phyloP scores from a whole-genome alignment of 2,329 filamentous ascomycete species.

The Helicocarpus griseus region DNA sequence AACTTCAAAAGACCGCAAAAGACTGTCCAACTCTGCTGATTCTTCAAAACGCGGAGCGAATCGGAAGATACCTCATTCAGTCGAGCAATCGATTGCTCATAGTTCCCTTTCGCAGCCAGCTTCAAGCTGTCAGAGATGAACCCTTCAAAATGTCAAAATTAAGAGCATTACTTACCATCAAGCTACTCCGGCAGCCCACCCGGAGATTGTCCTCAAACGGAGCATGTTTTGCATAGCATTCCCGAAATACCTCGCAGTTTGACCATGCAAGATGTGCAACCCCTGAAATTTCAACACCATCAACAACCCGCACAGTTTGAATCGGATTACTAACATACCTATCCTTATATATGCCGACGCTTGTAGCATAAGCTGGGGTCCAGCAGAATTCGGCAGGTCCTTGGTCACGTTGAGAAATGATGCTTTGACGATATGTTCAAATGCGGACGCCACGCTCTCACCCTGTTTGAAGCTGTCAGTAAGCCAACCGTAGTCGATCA shows the following conservation, averaged over 20 bases:
- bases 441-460: conserved; percentile 48
- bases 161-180: conserved; percentile 36
- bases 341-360: conserved; percentile 68
- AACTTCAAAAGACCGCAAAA: conserved; percentile 35
- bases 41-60: conserved; percentile 61
- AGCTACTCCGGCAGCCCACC: conserved; percentile 60
- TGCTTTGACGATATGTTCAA: conserved; percentile 73
- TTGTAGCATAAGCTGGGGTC: conserved; percentile 61
- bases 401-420: conserved; percentile 73
- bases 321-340: conserved; percentile 38
- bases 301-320: background rate
- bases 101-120: conserved; percentile 57
- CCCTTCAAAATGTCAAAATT: conserved; percentile 3
- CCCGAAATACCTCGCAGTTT: conserved; percentile 63
- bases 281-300: conserved; percentile 33
- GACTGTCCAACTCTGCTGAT: conserved; percentile 50
- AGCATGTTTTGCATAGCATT: conserved; percentile 56
- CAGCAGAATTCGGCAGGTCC: conserved; percentile 62
- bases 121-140: conserved; percentile 13
- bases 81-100: conserved; percentile 54
- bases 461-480: conserved; percentile 33
- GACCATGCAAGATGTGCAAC: conserved; percentile 44
- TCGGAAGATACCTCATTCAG: conserved; percentile 53
- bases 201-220: conserved; percentile 72
- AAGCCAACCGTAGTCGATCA: too few species aligned